These are phyloP conservation scores for Bruguiera sexangula DNA, from an alignment of 345 rosid genomes.

Conservation along the genomic window DNA sequence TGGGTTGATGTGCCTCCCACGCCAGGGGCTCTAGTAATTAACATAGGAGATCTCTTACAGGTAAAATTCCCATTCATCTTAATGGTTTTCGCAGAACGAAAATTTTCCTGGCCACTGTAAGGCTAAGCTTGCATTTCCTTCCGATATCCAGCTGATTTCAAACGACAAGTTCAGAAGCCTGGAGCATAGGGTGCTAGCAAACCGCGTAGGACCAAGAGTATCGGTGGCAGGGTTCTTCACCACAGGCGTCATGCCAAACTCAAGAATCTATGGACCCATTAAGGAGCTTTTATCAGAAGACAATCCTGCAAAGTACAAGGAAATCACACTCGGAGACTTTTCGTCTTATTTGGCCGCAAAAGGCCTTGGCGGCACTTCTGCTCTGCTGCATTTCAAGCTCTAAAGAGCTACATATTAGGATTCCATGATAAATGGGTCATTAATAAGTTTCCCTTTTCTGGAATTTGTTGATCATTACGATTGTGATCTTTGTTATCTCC, in stretches of 20 bases:
- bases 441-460: too few species aligned
- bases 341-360: neutral
- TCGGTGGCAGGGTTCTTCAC: conserved; percentile 21
- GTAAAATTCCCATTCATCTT: neutral
- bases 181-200: conserved; percentile 24
- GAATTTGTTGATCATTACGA: too few species aligned
- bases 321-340: conserved; percentile 7
- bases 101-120: neutral
- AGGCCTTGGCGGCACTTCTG: conserved; percentile 17
- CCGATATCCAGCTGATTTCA: conserved; percentile 19
- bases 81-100: neutral
- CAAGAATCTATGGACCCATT: conserved; percentile 19
- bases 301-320: conserved; percentile 12
- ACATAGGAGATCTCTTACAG: conserved; percentile 31
- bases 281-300: conserved; percentile 18
- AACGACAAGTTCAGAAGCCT: conserved; percentile 23
- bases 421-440: too few species aligned
- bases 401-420: neutral
- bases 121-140: neutral
- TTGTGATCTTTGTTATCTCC: too few species aligned
- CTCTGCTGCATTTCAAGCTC: conserved; percentile 13
- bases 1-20: conserved; percentile 22
- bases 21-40: conserved; percentile 17
- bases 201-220: conserved; percentile 16
- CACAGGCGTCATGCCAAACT: neutral